These are phyloP conservation scores for Goniomonas avonlea DNA, from an alignment of 78 protist species.

Conservation along the genomic window DNA sequence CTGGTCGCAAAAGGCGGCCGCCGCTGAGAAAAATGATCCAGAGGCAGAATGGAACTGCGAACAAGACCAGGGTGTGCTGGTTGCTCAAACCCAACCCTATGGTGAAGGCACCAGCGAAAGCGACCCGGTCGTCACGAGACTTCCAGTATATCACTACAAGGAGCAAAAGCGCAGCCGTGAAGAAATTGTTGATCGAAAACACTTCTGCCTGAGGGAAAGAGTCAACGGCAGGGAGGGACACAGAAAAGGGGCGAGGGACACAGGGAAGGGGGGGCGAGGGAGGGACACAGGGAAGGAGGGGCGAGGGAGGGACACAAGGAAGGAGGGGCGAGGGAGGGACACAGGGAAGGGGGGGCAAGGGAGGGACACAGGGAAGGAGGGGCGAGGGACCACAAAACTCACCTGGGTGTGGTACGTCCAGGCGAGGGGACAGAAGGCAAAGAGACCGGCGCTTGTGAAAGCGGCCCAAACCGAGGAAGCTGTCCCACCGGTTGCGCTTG, in stretches of 20 bases:
- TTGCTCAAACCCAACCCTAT: slow-evolving; percentile 51
- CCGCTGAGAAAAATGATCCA: slow-evolving; percentile 33
- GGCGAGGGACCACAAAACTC: no score
- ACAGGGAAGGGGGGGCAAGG: no score
- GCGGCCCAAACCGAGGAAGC: slow-evolving; percentile 16
- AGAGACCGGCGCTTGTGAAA: not conserved
- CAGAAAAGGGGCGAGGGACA: no score
- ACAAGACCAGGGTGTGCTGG: slow-evolving; percentile 61
- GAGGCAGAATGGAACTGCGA: slow-evolving; percentile 36
- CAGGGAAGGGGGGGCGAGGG: no score
- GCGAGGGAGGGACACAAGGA: no score
- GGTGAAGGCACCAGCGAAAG: slow-evolving; percentile 40
- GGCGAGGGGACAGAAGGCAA: slow-evolving; percentile 29
- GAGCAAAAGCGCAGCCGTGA: slow-evolving; percentile 23
- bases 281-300: no score
- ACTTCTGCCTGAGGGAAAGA: slow-evolving; percentile 62
- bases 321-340: no score
- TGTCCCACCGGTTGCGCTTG: no score
- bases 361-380: no score
- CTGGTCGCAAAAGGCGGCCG: not conserved
- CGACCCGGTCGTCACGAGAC: no score
- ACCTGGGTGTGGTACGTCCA: slow-evolving; percentile 47
- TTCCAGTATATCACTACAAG: not conserved
- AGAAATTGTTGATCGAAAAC: slow-evolving; percentile 59
- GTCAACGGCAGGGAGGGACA: no score